Evolutionary conservation across 306 rosid genomes (phyloP), one percentile per base, ranked within the genome.

Genomic region (Mimosa pudica): DNA sequence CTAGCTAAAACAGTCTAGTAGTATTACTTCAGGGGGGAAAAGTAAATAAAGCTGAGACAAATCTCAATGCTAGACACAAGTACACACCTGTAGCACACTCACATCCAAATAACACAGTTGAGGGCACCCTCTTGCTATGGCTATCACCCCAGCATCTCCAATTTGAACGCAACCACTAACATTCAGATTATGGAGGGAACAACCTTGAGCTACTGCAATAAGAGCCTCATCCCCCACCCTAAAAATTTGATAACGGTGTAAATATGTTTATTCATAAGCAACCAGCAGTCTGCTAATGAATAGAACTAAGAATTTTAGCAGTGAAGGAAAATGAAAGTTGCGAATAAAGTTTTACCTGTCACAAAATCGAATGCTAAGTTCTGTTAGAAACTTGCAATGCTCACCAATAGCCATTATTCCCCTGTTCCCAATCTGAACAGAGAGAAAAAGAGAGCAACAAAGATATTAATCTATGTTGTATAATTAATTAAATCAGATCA

Each of bases 141-240:
- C 99, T 77, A 86, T 78, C 63, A 95, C 78, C 77, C 99, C 99
- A 77, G 87, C 92, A 84, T 95, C 96, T 45, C 97, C 97, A 30
- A 95, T 90, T 75, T 89, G 93, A 76, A 91, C 96, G 89, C 98
- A 95, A 79, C 98, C 98, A 75, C 98, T 95, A 71, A 95, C 97
- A 78, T 95, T 95, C 73, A 95, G 88, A 84, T 85, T 76, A 18
- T 90, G 90, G 69, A 95, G 92, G 70, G 92, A 89, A 88, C 92
- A 86, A 35, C 98, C 92, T 74, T 79, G 81, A 74, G 96, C 93
- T 83, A 95, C 75, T 79, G 98, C 88, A 74, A 90, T 85, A 79
- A 95, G 97, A 68, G 96, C 98, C 80, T 70, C 96, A 83, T 95
- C 94, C 10, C 98, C 98, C 49, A 95, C 96, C 91, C 98, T 95